Base-by-base conservation (phyloP, 2,329 filamentous ascomycete genomes). In the Hymenoscyphus scutula region DNA sequence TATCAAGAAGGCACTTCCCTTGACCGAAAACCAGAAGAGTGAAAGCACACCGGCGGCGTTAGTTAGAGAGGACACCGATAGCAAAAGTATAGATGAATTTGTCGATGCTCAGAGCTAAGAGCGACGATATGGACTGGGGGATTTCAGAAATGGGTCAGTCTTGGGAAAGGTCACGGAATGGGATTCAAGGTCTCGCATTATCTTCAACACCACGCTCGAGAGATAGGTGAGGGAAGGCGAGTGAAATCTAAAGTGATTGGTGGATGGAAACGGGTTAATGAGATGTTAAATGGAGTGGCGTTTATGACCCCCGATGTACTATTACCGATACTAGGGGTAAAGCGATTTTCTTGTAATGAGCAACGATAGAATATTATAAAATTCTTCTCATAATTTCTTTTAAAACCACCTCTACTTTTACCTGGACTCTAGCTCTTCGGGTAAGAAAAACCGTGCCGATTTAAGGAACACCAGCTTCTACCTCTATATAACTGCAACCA, bases 1-100 rank as follows among this genome's bases (percentile, higher is more conserved):
- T 62, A 53, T 87, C 71, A 81, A 81, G 72, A 81, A 80, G 62
- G 72, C 76, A 27, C 68, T 86, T 41, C 82, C 82, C 3, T 62
- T 71, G 30, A 67, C 60, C 7, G 53, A 62, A 48, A 41, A 65
- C 23, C 15, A 38, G 32, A 37, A 37, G 25, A 57, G 15, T 27
- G 55, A 41, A 7, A 27, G n/a, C 10, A 37, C 34, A 15, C 2
- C 29, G 19, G 30, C n/a, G 1, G 34, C 63, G 17, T 51, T 74
- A 30, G 66, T 64, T 41, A 66, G 71, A 56, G 51, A 70, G 55
- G 69, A 73, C 59, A 74, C 72, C 8, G 71, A 73, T 59, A 71
- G 68, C 1, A 58, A 68, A 8, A 72, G 69, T 62, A 6, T 71
- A 30, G 73, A 74, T 67, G 73, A 74, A 58, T 75, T 74, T 59